These are phyloP conservation scores for Protoeuglena noctilucae DNA, from an alignment of 139 green algal genomes.

Conservation along the genomic window DNA sequence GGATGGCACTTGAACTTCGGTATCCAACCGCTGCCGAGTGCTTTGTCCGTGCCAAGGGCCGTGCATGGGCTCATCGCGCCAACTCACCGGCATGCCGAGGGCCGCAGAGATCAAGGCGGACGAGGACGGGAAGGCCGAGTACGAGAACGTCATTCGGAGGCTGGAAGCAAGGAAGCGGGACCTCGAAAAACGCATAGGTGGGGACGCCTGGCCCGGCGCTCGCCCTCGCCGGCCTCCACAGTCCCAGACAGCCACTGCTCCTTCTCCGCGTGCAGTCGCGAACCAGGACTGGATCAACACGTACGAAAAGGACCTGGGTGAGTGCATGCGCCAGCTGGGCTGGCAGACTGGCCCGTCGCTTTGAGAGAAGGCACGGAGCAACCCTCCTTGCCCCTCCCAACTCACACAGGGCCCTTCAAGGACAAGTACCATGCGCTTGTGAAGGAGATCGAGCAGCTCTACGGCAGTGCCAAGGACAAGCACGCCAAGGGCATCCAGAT, in stretches of 20 bases:
- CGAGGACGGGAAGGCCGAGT: constrained; percentile 29
- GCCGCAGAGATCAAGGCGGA: constrained; percentile 36
- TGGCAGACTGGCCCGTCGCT: constrained; percentile 10
- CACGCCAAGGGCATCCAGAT: constrained; percentile 39
- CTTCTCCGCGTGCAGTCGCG: not conserved
- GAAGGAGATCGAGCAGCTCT: constrained; percentile 28
- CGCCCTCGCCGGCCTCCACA: not conserved
- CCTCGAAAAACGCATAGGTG: constrained; percentile 20
- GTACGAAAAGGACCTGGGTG: constrained; percentile 3
- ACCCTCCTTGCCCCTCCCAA: no score
- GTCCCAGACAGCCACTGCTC: no score
- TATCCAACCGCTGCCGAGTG: no score
- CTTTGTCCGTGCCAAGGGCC: no score
- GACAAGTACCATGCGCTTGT: constrained; percentile 28
- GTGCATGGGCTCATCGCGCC: no score
- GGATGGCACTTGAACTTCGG: no score
- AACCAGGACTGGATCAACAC: constrained; percentile 24
- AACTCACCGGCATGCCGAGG: no score
- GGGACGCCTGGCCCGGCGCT: no score
- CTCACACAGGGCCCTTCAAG: constrained; percentile 25
- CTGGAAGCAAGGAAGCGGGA: constrained; percentile 19
- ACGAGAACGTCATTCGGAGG: constrained; percentile 23
- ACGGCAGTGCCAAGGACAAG: constrained; percentile 35
- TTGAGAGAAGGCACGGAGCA: constrained; percentile 14
- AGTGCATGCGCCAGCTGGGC: not conserved